phyloP scores from a whole-genome alignment of 1,284 basidiomycete genomes.

The Apiotrichum gracile region DNA sequence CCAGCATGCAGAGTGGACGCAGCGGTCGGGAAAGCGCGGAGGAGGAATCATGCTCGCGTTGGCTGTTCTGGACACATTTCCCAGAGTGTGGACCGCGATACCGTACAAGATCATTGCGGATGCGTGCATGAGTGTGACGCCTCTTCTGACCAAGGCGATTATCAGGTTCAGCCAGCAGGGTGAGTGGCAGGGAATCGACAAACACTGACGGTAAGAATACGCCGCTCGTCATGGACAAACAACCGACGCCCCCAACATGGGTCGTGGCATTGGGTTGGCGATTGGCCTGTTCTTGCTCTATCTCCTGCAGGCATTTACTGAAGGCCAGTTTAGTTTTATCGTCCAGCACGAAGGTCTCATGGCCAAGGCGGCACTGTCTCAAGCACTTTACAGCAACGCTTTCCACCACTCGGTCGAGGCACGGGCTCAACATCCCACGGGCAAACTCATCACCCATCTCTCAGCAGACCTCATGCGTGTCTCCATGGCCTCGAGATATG shows the following conservation, averaged over 20 bases:
- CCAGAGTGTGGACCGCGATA: conserved; percentile 62
- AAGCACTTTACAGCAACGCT: conserved; percentile 66
- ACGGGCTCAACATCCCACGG: conserved; percentile 58
- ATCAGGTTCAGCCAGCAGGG: conserved; percentile 62
- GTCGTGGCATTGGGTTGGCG: conserved; percentile 57
- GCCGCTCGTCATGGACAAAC: neutral
- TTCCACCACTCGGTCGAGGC: conserved; percentile 61
- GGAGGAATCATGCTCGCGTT: neutral
- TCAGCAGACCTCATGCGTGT: conserved; percentile 57
- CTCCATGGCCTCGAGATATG: conserved; percentile 57
- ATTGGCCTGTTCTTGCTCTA: conserved; percentile 58
- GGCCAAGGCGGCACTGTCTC: conserved; percentile 64
- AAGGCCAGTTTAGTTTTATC: conserved; percentile 66
- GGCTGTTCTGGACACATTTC: conserved; percentile 62
- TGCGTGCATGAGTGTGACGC: conserved; percentile 58
- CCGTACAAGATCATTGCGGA: conserved; percentile 49
- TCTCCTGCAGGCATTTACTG: conserved; percentile 56
- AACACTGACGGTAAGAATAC: neutral
- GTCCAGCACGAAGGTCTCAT: conserved; percentile 66
- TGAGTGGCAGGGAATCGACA: too few relatives aligned
- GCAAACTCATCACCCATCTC: conserved; percentile 68
- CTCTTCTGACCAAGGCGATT: conserved; percentile 61
- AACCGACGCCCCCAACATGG: conserved; percentile 41
- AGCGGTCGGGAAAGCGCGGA: neutral
- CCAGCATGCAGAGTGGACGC: conserved; percentile 53